phyloP scores from a whole-genome alignment of 176 grass and related monocot species.

The Phyllostachys edulis region DNA sequence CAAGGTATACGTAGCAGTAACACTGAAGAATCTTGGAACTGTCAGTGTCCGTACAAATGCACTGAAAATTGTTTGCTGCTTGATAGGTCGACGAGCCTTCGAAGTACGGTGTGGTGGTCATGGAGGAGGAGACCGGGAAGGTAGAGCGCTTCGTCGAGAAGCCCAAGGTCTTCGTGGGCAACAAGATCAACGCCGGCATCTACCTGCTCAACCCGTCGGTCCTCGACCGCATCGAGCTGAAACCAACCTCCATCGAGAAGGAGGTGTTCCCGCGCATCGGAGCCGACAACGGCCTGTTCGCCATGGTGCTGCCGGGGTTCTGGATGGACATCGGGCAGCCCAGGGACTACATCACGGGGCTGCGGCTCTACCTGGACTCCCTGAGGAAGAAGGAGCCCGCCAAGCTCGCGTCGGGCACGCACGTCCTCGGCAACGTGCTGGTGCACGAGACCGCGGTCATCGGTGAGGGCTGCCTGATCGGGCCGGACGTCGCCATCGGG shows the following conservation, averaged over 20 bases:
- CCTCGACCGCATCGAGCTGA: conserved; percentile 70
- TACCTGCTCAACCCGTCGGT: conserved; percentile 80
- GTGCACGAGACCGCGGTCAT: conserved; percentile 72
- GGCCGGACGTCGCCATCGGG: conserved; percentile 73
- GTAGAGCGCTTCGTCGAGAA: conserved; percentile 92
- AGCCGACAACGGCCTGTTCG: conserved; percentile 54
- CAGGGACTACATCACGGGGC: conserved; percentile 85
- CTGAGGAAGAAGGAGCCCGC: conserved; percentile 58
- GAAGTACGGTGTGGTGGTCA: conserved; percentile 86
- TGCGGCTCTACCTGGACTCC: conserved; percentile 79
- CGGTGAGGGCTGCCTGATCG: conserved; percentile 78
- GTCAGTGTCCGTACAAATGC: not conserved
- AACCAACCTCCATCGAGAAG: conserved; percentile 88
- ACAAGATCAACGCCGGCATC: conserved; percentile 93
- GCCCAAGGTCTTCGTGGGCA: conserved; percentile 83
- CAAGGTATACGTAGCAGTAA: conserved; percentile 37
- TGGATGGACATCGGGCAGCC: conserved; percentile 98
- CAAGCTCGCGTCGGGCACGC: conserved; percentile 52
- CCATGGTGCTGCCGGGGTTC: conserved; percentile 77
- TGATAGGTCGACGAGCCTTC: conserved; percentile 77
- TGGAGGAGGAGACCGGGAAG: conserved; percentile 68
- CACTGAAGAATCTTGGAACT: not conserved
- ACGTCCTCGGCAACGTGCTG: conserved; percentile 82
- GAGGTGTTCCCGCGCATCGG: conserved; percentile 80
- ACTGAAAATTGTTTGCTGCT: not conserved